Percentiles rank a stretch among this genome's conserved stretches.
phyloP scores from a whole-genome alignment of 306 rosid genomes.

The Pueraria montana region DNA sequence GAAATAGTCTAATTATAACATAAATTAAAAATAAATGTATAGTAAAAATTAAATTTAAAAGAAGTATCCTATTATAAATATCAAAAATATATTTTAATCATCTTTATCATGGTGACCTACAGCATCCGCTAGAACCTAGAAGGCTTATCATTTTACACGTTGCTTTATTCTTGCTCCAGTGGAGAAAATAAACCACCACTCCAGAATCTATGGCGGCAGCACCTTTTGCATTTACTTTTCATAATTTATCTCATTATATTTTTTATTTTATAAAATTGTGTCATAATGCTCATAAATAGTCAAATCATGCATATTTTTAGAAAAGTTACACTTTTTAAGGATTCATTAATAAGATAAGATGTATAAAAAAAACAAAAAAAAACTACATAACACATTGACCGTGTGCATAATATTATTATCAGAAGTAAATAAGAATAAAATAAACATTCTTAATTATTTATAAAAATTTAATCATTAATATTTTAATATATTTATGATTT shows the following conservation, averaged over 20 bases:
- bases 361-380: not conserved
- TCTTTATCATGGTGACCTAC: not conserved
- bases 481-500: not conserved
- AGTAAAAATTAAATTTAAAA: not conserved
- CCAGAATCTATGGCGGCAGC: not conserved
- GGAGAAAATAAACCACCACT: not conserved
- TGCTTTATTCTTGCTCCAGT: not conserved
- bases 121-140: not conserved
- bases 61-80: not conserved
- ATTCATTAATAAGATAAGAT: not conserved
- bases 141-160: not conserved
- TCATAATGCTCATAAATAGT: not conserved
- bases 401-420: not conserved
- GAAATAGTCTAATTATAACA: too few relatives aligned
- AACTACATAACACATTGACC: not conserved
- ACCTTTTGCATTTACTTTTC: not conserved
- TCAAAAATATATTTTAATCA: not conserved
- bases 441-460: too few relatives aligned
- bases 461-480: not conserved
- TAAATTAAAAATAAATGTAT: not conserved
- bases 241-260: not conserved
- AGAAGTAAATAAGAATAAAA: not conserved
- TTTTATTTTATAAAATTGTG: not conserved
- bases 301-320: not conserved
- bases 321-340: not conserved